These are phyloP conservation scores for Raffaelea deltoideospora DNA, from an alignment of 2,329 filamentous ascomycete genomes.

Conservation along the genomic window DNA sequence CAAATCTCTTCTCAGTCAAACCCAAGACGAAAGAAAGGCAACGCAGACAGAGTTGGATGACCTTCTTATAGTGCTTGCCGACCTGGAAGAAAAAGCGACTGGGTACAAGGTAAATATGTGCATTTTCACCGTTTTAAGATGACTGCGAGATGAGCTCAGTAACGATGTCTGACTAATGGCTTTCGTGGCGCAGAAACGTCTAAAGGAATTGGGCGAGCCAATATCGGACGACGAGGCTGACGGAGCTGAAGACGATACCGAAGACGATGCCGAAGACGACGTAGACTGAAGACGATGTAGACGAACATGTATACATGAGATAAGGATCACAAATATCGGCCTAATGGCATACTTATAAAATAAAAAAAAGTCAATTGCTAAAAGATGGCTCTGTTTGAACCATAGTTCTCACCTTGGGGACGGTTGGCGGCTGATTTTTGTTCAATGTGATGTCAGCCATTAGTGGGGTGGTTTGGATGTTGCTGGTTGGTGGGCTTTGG, in stretches of 20 bases:
- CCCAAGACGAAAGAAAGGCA: slow-evolving; percentile 45
- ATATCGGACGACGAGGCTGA: slow-evolving; percentile 67
- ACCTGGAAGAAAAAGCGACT: slow-evolving; percentile 61
- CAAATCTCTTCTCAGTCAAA: slow-evolving; percentile 24
- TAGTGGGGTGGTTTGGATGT: no score
- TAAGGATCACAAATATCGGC: no score
- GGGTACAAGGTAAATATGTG: slow-evolving; percentile 51
- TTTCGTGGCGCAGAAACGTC: slow-evolving; percentile 33
- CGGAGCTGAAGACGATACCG: slow-evolving; percentile 39
- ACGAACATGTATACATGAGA: no score
- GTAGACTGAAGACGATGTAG: slow-evolving; percentile 14
- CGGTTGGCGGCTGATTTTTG: no score
- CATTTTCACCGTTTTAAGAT: background rate
- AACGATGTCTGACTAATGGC: background rate
- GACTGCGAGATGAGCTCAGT: no score
- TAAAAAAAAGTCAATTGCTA: no score
- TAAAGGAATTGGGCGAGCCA: slow-evolving; percentile 50
- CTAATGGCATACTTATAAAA: no score
- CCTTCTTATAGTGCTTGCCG: slow-evolving; percentile 64
- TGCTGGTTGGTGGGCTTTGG: no score
- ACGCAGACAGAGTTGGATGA: slow-evolving; percentile 66
- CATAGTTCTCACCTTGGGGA: no score
- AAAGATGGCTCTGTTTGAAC: no score
- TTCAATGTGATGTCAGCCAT: no score
- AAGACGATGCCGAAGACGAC: slow-evolving; percentile 34